phyloP scores from a whole-genome alignment of 148 eudicot species.

The Cornus controversa region DNA sequence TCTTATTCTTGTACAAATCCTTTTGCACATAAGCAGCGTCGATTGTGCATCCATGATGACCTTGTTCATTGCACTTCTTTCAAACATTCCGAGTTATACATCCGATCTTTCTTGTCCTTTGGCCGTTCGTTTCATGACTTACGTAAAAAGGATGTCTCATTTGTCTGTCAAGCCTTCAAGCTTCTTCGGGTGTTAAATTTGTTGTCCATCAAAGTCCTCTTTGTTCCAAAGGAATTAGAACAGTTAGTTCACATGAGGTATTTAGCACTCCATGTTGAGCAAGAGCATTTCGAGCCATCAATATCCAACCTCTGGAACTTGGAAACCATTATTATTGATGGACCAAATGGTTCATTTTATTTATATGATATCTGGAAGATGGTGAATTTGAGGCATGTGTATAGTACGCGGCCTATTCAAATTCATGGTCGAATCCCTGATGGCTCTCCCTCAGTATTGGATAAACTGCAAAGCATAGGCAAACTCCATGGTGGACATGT shows the following conservation, averaged over 20 bases:
- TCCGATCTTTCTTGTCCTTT: too few relatives aligned
- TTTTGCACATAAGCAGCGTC: too few relatives aligned
- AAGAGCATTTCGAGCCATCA: not conserved
- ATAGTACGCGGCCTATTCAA: not conserved
- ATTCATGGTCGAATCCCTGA: not conserved
- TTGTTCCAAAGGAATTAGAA: not conserved
- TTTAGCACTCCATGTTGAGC: not conserved
- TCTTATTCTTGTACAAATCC: too few relatives aligned
- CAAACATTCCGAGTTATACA: too few relatives aligned
- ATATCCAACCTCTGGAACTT: conserved; percentile 15
- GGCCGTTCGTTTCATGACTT: too few relatives aligned
- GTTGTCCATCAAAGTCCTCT: not conserved
- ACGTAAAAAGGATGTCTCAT: too few relatives aligned
- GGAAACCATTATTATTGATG: conserved; percentile 9
- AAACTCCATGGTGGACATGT: not conserved
- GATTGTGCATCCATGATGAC: too few relatives aligned
- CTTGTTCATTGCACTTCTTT: too few relatives aligned
- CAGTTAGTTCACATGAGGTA: conserved; percentile 14
- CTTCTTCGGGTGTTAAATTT: conserved; percentile 7
- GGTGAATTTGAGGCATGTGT: conserved; percentile 21
- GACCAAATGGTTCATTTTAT: not conserved
- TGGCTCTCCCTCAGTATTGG: not conserved
- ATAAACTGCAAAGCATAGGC: conserved; percentile 12
- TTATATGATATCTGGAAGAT: not conserved
- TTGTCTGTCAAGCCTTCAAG: too few relatives aligned